Base-by-base conservation (phyloP, 495 filamentous ascomycete genomes). In the Trichoderma reesei region DNA sequence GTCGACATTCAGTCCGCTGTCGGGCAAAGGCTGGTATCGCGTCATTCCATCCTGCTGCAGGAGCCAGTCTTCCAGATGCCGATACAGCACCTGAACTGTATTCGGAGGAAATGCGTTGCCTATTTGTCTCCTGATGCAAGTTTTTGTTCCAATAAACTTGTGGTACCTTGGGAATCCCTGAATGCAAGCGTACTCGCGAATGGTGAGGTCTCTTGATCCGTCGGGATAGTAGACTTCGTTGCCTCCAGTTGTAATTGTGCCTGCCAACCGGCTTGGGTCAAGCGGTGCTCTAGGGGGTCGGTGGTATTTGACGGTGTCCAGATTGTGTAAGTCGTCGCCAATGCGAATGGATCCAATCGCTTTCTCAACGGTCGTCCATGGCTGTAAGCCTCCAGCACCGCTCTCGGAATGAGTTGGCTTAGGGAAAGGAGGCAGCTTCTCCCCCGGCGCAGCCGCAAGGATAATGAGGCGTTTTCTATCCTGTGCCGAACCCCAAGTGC, bases 61-160 rank as follows among this genome's bases (percentile, higher is more conserved):
- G 33, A 94, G 67, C 48, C 82, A 81, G 37, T 72, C 76, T 31
- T 76, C 75, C 2, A 92, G 75, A 63, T 86, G 82, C 34, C 73
- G 66, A 67, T 86, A 88, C 0, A 95, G 64, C 0, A 79, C 77
- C 46, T 80, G 74, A 0, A 86, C 87, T 0, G 91, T 73, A 6
- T 73, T 65, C 0, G 92, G 86, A 0, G 91, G 90, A 7, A 95
- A 90, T 0, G 91, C 90, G 71, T 98, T 97, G 0, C 93, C 93
- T 66, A 96, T 90, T 70, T 94, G 90, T 67, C 80, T 87, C 64
- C 82, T 84, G 2, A 85, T 75, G 6, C 72, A 65, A 0, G 68
- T 73, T n/a, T 36, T 63, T 4, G 39, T 34, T 0, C 73, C 74
- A 0, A 73, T 68, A 66, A 96, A 96, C 3, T 75, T 70, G 73